Percentiles rank a stretch among this genome's conserved stretches.
phyloP scores from a whole-genome alignment of 306 rosid species.

The Trifolium dubium region DNA sequence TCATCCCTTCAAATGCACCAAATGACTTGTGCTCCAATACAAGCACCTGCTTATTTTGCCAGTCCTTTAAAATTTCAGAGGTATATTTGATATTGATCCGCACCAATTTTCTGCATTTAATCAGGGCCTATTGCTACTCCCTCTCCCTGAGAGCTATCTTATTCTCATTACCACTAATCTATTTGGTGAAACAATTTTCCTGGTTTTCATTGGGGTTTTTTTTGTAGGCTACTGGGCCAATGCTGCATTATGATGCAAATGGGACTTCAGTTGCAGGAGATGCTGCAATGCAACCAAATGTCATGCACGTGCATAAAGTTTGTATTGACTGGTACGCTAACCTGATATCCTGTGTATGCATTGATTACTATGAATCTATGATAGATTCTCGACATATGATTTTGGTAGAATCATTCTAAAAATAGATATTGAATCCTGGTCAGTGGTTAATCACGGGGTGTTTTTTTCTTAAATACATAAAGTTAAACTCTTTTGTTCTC shows the following conservation, averaged over 20 bases:
- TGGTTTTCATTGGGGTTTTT: conserved; percentile 17
- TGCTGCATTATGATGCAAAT: conserved; percentile 75
- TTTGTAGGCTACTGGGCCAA: conserved; percentile 73
- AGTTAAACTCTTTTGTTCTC: conserved; percentile 2
- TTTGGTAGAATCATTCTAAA: neutral
- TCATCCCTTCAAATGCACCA: conserved; percentile 20
- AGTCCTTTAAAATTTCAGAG: conserved; percentile 70
- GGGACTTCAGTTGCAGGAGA: conserved; percentile 62
- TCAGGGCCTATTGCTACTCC: neutral
- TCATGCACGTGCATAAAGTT: conserved; percentile 68
- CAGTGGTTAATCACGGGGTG: neutral
- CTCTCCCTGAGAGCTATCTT: conserved; percentile 11
- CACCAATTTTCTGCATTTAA: conserved; percentile 5
- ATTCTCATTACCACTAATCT: conserved; percentile 6
- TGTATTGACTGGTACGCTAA: conserved; percentile 82
- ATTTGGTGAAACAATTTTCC: conserved; percentile 15
- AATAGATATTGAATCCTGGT: neutral
- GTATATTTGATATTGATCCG: conserved; percentile 45
- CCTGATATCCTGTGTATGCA: neutral
- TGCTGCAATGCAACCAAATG: conserved; percentile 65
- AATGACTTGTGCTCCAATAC: conserved; percentile 35
- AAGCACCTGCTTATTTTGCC: conserved; percentile 81
- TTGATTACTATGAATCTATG: neutral
- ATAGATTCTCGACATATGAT: neutral
- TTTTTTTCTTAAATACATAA: neutral